phyloP scores from a whole-genome alignment of 345 rosid genomes.

The Psidium guajava region DNA sequence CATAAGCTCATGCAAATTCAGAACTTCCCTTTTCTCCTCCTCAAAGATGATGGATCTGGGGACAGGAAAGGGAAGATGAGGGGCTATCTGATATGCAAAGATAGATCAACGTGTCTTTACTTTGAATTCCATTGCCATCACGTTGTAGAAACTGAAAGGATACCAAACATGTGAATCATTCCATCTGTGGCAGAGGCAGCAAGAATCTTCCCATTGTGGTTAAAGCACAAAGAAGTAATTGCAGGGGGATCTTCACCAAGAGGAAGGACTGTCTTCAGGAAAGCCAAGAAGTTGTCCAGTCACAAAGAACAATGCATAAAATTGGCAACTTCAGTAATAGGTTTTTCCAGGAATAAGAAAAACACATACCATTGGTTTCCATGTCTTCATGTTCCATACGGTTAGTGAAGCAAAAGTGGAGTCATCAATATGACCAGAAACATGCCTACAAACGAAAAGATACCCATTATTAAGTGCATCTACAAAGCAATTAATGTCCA shows the following conservation, averaged over 20 bases:
- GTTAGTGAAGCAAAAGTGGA: conserved; percentile 51
- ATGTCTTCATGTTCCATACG: conserved; percentile 76
- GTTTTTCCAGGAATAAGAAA: conserved; percentile 5
- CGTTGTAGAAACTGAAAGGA: conserved; percentile 23
- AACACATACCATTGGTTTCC: conserved; percentile 64
- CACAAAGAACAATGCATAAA: not conserved
- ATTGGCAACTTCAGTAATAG: conserved; percentile 1
- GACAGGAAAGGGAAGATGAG: not conserved
- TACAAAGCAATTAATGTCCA: not conserved
- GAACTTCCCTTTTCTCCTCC: not conserved
- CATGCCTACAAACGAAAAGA: conserved; percentile 23
- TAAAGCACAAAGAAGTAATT: conserved; percentile 64
- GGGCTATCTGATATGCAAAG: not conserved
- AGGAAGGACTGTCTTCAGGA: conserved; percentile 69
- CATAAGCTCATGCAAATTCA: not conserved
- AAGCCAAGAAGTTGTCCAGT: conserved; percentile 15
- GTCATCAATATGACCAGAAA: conserved; percentile 29
- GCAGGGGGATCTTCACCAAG: conserved; percentile 84
- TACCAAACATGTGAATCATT: conserved; percentile 87
- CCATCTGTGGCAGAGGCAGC: conserved; percentile 77
- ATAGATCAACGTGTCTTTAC: not conserved
- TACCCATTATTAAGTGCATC: not conserved
- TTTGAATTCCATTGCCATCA: not conserved
- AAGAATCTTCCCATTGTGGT: conserved; percentile 69
- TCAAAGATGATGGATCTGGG: not conserved